Conservation (phyloP, 2,329 filamentous ascomycete genomes). For the Catunica adiposa region DNA sequence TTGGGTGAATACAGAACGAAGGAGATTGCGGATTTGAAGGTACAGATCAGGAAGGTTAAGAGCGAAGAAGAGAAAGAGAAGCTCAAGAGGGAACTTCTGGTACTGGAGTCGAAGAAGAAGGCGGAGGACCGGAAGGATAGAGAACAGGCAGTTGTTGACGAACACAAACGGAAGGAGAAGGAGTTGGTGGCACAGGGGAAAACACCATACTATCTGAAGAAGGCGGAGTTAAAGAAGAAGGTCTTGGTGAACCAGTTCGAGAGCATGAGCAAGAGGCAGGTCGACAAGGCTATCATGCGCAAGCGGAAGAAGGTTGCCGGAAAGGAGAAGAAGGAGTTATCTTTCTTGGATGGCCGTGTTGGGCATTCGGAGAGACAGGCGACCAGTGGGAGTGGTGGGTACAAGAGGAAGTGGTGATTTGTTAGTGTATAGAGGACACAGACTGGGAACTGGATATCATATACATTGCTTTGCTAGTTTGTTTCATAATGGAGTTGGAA, state of each 20-base stretch:
- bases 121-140: slow-evolving; percentile 53
- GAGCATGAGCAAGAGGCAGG: slow-evolving; percentile 69
- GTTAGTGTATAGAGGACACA: neutral
- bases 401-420: neutral
- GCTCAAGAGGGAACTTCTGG: slow-evolving; percentile 56
- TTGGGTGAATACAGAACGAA: slow-evolving; percentile 67
- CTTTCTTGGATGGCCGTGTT: slow-evolving; percentile 21
- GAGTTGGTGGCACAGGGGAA: slow-evolving; percentile 76
- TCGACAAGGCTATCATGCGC: slow-evolving; percentile 70
- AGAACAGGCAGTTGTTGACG: slow-evolving; percentile 49
- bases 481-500: neutral
- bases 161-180: slow-evolving; percentile 71
- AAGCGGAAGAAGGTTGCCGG: slow-evolving; percentile 75
- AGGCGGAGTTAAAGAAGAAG: slow-evolving; percentile 77
- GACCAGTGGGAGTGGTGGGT: neutral
- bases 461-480: neutral
- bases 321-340: slow-evolving; percentile 68
- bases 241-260: slow-evolving; percentile 64
- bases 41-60: slow-evolving; percentile 48
- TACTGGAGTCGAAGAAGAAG: slow-evolving; percentile 64
- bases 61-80: slow-evolving; percentile 47
- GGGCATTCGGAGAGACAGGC: neutral
- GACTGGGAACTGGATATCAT: neutral
- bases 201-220: slow-evolving; percentile 85
- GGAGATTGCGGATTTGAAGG: slow-evolving; percentile 64